Evolutionary conservation across 78 protist species (phyloP).

Genomic region (Dictyostelium brefeldianum): DNA sequence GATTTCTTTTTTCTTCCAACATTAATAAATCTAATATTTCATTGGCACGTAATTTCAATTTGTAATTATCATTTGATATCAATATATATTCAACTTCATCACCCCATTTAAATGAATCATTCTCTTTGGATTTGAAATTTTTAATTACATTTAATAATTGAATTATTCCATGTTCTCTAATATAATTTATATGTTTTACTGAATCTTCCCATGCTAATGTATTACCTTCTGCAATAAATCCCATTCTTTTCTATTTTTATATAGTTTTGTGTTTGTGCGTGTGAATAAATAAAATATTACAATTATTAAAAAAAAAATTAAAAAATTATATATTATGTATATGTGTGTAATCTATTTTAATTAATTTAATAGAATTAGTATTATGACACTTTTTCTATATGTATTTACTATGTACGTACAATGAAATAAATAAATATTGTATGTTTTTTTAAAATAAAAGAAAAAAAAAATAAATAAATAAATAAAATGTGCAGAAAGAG

Average conservation of each 20-base stretch:
- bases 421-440: too few relatives aligned
- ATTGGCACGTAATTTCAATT: slow-evolving; percentile 78
- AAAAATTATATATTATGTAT: too few relatives aligned
- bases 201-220: slow-evolving; percentile 86
- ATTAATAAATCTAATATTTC: slow-evolving; percentile 61
- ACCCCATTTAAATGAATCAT: slow-evolving; percentile 90
- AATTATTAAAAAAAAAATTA: too few relatives aligned
- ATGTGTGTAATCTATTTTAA: too few relatives aligned
- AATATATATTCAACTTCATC: slow-evolving; percentile 94
- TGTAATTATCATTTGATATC: slow-evolving; percentile 42
- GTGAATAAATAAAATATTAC: too few relatives aligned
- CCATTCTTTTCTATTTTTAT: slow-evolving; percentile 72
- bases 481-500: too few relatives aligned
- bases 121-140: slow-evolving; percentile 24
- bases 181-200: slow-evolving; percentile 45
- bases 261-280: not conserved
- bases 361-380: too few relatives aligned
- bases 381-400: too few relatives aligned
- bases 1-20: slow-evolving; percentile 51
- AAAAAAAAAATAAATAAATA: too few relatives aligned
- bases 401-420: too few relatives aligned
- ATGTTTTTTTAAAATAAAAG: too few relatives aligned
- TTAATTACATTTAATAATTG: slow-evolving; percentile 90
- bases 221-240: slow-evolving; percentile 84
- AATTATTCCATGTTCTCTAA: slow-evolving; percentile 89